phyloP scores from a whole-genome alignment of 2,329 filamentous ascomycete species.

The Fusarium acutatum region DNA sequence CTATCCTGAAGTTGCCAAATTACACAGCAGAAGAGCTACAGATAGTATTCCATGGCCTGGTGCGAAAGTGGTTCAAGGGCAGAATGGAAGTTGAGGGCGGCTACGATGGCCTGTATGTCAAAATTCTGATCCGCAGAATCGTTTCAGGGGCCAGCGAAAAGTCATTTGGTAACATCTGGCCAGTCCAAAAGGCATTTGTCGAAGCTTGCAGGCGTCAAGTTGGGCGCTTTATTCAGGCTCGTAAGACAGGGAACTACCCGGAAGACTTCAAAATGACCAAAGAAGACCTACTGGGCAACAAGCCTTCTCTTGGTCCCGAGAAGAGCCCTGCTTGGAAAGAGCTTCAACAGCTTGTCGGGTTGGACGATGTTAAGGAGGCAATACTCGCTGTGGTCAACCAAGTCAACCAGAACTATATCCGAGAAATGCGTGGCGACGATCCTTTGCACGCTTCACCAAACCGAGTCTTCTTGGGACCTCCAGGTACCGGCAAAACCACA shows the following conservation, averaged over 20 bases:
- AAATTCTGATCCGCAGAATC: slow-evolving; percentile 68
- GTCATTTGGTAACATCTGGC: slow-evolving; percentile 76
- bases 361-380: slow-evolving; percentile 67
- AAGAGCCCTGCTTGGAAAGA: slow-evolving; percentile 65
- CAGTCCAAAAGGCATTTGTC: slow-evolving; percentile 64
- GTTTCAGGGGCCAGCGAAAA: slow-evolving; percentile 67
- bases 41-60: slow-evolving; percentile 63
- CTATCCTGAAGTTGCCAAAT: slow-evolving; percentile 67
- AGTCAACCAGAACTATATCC: slow-evolving; percentile 69
- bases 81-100: slow-evolving; percentile 69
- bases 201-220: slow-evolving; percentile 66
- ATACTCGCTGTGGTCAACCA: slow-evolving; percentile 54
- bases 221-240: slow-evolving; percentile 57
- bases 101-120: slow-evolving; percentile 65
- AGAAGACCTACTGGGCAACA: slow-evolving; percentile 75
- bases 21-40: slow-evolving; percentile 71
- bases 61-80: slow-evolving; percentile 62
- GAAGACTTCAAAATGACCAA: slow-evolving; percentile 54
- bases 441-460: slow-evolving; percentile 69
- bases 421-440: slow-evolving; percentile 69
- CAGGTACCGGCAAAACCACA: slow-evolving; percentile 78
- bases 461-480: slow-evolving; percentile 73
- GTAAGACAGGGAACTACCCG: slow-evolving; percentile 33
- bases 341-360: slow-evolving; percentile 66
- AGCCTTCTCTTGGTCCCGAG: slow-evolving; percentile 62